Evolutionary conservation across 129 eudicot species (phyloP), one percentile per base, ranked within the genome.

Genomic region (Rutidosis leptorrhynchoides): DNA sequence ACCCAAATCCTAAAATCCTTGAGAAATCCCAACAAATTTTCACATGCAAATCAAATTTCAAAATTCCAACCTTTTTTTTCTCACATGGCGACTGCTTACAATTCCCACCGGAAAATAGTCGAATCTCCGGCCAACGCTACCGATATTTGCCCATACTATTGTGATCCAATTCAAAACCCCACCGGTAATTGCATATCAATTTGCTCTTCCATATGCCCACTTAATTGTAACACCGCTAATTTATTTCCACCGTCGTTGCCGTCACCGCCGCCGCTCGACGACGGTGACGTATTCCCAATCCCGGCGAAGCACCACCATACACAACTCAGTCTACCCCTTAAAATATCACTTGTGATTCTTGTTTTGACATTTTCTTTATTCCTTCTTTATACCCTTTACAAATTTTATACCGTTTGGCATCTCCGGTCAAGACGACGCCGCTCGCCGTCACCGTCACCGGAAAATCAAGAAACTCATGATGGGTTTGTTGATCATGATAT

Each of bases 401-500:
- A 66, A 26, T 70, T 76, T 75, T 82, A 69, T 55, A 71, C 71
- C 4, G 57, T 64, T 37, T 68, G 90, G 86, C 46, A 62, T 30
- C 46, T 40, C 46, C 58, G 65, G 4, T 63, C 79, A 2, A 23
- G 88, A 27, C 30, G 78, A 51, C 74, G 75, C 43, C 78, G 52
- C 37, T n/a, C 51, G 7, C 79, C 69, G 56, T 10, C 52, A 0
- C 43, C 65, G 27, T 3, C 77, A 17, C 64, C 70, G 40, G 67
- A 68, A 2, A 65, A 45, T 68, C 69, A 73, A 73, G 79, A 79
- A 42, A 68, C 46, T 22, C 60, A 23, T 25, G 79, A 64, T 5
- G 89, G 78, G 32, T 79, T 76, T 22, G 54, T 76, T 25, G 83
- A 83, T 35, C 81, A 82, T 5, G 80, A 79, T 33, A 62, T 74